These are phyloP conservation scores for Ophiosphaerella narmari DNA, from an alignment of 2,329 filamentous ascomycete species.

Conservation along the genomic window DNA sequence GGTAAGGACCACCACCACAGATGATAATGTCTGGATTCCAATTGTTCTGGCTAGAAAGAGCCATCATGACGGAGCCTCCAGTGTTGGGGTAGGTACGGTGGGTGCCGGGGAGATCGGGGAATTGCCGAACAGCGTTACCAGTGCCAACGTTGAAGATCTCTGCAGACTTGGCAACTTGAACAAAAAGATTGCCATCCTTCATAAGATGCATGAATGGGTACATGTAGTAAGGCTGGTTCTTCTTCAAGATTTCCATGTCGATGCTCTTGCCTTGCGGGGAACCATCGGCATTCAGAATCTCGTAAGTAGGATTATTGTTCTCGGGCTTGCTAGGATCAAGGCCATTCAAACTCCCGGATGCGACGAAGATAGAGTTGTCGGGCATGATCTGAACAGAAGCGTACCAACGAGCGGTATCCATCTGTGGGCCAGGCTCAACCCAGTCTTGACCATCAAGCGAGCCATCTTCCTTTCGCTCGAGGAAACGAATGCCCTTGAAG, in stretches of 20 bases:
- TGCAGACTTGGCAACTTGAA: constrained; percentile 61
- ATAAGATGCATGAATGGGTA: constrained; percentile 67
- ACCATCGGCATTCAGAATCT: constrained; percentile 59
- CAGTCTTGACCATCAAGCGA: constrained; percentile 56
- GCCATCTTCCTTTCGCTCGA: constrained; percentile 52
- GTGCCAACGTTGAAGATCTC: constrained; percentile 59
- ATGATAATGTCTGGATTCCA: constrained; percentile 61
- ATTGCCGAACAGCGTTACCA: constrained; percentile 51
- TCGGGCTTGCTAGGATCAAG: constrained; percentile 57
- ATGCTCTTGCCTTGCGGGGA: constrained; percentile 54
- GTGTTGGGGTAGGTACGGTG: constrained; percentile 67
- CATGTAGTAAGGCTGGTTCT: constrained; percentile 68
- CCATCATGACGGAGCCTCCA: constrained; percentile 62
- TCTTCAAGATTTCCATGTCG: constrained; percentile 58
- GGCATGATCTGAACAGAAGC: constrained; percentile 63
- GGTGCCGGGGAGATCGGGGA: constrained; percentile 60
- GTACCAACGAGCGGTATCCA: constrained; percentile 64
- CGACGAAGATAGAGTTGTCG: constrained; percentile 63
- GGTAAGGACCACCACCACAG: constrained; percentile 64
- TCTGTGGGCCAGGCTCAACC: constrained; percentile 61
- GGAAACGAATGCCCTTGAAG: constrained; percentile 62
- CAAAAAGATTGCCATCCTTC: constrained; percentile 60
- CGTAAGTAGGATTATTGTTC: constrained; percentile 69
- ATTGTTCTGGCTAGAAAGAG: constrained; percentile 56
- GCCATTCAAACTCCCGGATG: constrained; percentile 64